Evolutionary conservation across 345 rosid genomes (phyloP).

Genomic region (Salix brachista): DNA sequence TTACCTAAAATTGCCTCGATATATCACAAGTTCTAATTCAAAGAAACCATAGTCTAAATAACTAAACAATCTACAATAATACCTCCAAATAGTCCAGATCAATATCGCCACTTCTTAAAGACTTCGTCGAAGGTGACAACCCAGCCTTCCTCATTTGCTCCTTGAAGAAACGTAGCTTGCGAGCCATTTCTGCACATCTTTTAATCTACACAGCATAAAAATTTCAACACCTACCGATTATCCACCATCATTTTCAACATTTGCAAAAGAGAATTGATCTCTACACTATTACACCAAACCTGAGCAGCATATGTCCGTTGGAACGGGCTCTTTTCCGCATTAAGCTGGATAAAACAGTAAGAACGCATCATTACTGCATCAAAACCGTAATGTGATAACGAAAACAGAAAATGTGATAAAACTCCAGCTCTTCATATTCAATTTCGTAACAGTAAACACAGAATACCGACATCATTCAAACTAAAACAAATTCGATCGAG

Average conservation of each 20-base stretch:
- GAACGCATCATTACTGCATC: not conserved
- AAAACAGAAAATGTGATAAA: not conserved
- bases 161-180: conserved; percentile 28
- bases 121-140: conserved; percentile 15
- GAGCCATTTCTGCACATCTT: conserved; percentile 27
- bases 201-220: conserved; percentile 10
- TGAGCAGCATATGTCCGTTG: conserved; percentile 30
- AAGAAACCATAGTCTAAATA: not conserved
- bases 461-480: not conserved
- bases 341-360: conserved; percentile 19
- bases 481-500: not conserved
- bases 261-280: not conserved
- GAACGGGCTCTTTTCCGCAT: conserved; percentile 28
- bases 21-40: not conserved
- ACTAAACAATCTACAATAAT: not conserved
- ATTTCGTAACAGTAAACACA: not conserved
- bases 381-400: no score
- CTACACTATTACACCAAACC: not conserved
- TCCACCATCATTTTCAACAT: not conserved
- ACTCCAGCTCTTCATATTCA: not conserved
- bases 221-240: not conserved
- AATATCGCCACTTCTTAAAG: conserved; percentile 9
- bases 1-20: conserved; percentile 9
- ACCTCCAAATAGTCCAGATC: conserved; percentile 32
- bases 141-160: conserved; percentile 26